Conservation (phyloP, 305 asterid species). For the Fraxinus ornus region DNA sequence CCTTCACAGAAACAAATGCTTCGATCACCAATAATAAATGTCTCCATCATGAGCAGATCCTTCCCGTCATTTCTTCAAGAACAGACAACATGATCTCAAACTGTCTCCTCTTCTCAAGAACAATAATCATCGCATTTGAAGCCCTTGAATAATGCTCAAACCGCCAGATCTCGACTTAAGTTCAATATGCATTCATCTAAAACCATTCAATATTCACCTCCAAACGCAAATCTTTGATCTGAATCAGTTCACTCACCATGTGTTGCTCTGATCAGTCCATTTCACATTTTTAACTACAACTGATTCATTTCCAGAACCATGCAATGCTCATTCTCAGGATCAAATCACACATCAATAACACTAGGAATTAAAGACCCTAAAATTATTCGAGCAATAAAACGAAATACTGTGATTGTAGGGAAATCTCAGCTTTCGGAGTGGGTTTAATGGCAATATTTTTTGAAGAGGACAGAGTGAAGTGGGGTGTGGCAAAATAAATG, state of each 20-base stretch:
- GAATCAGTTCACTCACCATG: conserved; percentile 55
- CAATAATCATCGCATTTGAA: conserved; percentile 57
- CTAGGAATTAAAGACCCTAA: conserved; percentile 29
- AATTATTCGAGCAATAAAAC: conserved; percentile 14
- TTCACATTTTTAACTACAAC: conserved; percentile 21
- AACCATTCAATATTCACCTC: conserved; percentile 83
- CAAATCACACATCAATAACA: conserved; percentile 22
- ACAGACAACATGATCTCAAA: conserved; percentile 80
- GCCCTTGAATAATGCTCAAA: conserved; percentile 64
- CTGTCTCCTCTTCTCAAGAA: conserved; percentile 77
- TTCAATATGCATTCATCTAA: conserved; percentile 64
- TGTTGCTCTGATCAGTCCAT: conserved; percentile 32
- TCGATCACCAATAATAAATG: conserved; percentile 54
- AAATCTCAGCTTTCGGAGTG: not conserved
- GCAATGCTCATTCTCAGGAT: conserved; percentile 39
- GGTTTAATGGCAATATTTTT: conserved; percentile 53
- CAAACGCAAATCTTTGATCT: conserved; percentile 60
- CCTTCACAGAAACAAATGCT: conserved; percentile 73
- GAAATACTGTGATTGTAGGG: not conserved
- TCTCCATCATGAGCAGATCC: conserved; percentile 60
- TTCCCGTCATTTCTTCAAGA: conserved; percentile 79
- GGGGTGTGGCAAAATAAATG: conserved; percentile 86
- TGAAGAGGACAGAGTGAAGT: conserved; percentile 59
- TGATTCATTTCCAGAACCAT: conserved; percentile 24
- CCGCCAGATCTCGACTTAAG: conserved; percentile 45